These are phyloP conservation scores for Knufia petricola DNA, from an alignment of 2,329 filamentous ascomycete species.

Conservation along the genomic window DNA sequence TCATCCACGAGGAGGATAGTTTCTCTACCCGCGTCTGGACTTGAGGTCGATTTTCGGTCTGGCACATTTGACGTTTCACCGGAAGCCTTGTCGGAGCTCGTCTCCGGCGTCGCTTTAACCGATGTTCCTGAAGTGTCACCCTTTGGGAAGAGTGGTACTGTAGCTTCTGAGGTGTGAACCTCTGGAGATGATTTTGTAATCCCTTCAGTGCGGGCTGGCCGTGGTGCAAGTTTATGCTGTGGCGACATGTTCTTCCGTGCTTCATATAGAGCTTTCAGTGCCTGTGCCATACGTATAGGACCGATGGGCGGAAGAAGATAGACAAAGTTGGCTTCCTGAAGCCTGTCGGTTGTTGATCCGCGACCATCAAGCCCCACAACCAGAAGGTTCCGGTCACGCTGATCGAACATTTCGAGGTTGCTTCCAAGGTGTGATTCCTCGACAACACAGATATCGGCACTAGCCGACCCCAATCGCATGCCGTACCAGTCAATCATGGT, in stretches of 20 bases:
- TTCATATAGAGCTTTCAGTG: background rate
- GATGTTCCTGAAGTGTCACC: too few species aligned
- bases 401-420: background rate
- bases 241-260: background rate
- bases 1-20: conserved; percentile 34
- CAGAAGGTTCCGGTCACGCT: background rate
- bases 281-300: background rate
- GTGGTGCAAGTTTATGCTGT: background rate
- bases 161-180: too few species aligned
- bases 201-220: background rate
- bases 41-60: background rate
- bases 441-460: background rate
- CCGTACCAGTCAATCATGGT: background rate
- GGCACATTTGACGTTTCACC: background rate
- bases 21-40: background rate
- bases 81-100: background rate
- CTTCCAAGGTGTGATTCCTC: background rate
- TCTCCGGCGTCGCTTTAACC: too few species aligned
- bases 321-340: background rate
- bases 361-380: background rate
- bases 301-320: conserved; percentile 1
- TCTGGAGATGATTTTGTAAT: too few species aligned
- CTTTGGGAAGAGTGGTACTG: too few species aligned
- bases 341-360: background rate
- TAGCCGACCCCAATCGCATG: background rate